Conservation (phyloP, 1,139 yeast species). For the Yamadazyma dendronema region DNA sequence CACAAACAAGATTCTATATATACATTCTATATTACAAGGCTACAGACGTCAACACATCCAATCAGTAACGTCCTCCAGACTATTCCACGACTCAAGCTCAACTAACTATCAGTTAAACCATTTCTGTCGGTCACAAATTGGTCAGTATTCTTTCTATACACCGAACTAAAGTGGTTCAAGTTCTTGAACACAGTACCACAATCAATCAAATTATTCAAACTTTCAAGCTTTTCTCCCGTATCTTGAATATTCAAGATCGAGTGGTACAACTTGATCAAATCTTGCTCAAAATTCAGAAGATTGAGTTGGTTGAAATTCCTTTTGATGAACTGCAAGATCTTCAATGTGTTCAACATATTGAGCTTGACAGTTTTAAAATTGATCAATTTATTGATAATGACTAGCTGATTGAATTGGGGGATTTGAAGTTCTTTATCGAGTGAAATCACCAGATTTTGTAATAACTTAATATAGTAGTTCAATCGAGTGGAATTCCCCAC, state of each 20-base stretch:
- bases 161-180: conserved; percentile 45
- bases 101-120: not conserved
- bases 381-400: conserved; percentile 41
- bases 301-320: conserved; percentile 11
- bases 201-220: conserved; percentile 44
- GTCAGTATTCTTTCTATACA: conserved; percentile 43
- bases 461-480: conserved; percentile 61
- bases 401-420: conserved; percentile 20
- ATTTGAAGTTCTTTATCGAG: conserved; percentile 47
- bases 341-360: conserved; percentile 44
- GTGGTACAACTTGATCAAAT: conserved; percentile 17
- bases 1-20: no score
- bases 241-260: conserved; percentile 8
- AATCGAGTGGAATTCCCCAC: conserved; percentile 40
- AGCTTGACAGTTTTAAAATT: conserved; percentile 42
- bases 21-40: no score
- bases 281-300: conserved; percentile 12
- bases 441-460: conserved; percentile 56
- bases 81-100: no score
- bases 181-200: conserved; percentile 53
- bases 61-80: no score
- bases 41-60: no score
- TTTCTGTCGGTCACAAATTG: conserved; percentile 14
- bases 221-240: conserved; percentile 27
- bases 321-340: conserved; percentile 41